Evolutionary conservation across 1,284 basidiomycete genomes (phyloP).

Genomic region (Puccinia sorghi): DNA sequence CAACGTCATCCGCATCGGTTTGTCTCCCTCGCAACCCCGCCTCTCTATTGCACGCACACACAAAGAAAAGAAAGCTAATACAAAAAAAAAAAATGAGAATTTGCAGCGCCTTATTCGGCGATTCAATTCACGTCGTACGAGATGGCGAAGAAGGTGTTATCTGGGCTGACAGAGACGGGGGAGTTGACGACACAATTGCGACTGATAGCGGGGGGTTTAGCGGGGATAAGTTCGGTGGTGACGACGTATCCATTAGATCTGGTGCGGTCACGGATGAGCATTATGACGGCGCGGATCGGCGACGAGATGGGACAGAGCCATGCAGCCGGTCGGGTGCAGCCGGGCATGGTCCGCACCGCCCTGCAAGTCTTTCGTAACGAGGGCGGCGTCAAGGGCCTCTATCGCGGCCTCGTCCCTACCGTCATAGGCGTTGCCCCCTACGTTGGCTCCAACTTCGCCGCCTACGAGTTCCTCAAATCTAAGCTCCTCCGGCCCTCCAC

Average conservation of each 20-base stretch:
- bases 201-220: constrained; percentile 78
- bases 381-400: constrained; percentile 80
- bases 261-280: constrained; percentile 85
- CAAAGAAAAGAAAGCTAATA: neutral
- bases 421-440: constrained; percentile 90
- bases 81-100: too few species aligned
- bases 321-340: neutral
- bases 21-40: neutral
- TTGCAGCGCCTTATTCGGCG: constrained; percentile 67
- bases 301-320: constrained; percentile 12
- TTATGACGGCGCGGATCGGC: constrained; percentile 75
- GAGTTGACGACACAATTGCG: constrained; percentile 80
- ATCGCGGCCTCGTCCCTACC: constrained; percentile 83
- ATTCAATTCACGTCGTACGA: constrained; percentile 86
- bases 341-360: constrained; percentile 76
- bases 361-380: constrained; percentile 84
- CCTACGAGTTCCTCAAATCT: constrained; percentile 57
- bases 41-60: neutral
- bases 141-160: constrained; percentile 76
- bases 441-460: constrained; percentile 62
- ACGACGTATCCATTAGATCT: constrained; percentile 92
- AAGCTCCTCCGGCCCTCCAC: too few species aligned
- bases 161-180: constrained; percentile 56
- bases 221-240: constrained; percentile 85
- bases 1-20: constrained; percentile 82